Conservation (phyloP, 1,284 basidiomycete genomes). For the Kwoniella shivajii region DNA sequence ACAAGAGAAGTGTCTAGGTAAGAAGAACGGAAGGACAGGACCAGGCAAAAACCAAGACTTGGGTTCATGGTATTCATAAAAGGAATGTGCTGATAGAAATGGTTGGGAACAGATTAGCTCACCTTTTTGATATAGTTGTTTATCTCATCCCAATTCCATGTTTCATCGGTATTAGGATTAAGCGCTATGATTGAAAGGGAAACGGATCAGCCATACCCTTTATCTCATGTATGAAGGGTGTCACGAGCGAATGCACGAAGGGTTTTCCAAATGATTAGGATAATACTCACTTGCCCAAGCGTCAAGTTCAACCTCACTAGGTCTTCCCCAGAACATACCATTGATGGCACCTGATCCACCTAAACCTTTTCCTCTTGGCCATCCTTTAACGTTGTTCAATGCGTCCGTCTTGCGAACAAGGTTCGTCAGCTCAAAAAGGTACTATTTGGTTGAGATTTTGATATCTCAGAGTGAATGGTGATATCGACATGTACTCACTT, state of each 20-base stretch:
- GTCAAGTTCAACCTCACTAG: constrained; percentile 52
- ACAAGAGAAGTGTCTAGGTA: constrained; percentile 15
- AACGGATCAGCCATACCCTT: background rate
- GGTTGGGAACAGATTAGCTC: too few relatives aligned
- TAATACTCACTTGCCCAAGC: constrained; percentile 51
- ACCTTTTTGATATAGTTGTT: constrained; percentile 53
- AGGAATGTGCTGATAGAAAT: too few relatives aligned
- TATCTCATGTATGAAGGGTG: background rate
- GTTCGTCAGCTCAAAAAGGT: too few relatives aligned
- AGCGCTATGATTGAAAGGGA: constrained; percentile 25
- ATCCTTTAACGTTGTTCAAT: too few relatives aligned
- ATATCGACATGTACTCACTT: constrained; percentile 43
- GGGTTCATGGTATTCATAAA: too few relatives aligned
- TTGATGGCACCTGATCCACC: constrained; percentile 71
- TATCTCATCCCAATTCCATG: constrained; percentile 52
- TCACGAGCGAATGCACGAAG: background rate
- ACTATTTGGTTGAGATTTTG: too few relatives aligned
- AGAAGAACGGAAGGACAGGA: background rate
- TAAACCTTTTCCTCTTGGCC: constrained; percentile 69
- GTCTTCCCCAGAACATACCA: constrained; percentile 64
- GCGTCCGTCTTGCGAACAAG: too few relatives aligned
- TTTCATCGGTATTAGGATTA: constrained; percentile 44
- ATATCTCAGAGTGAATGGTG: background rate
- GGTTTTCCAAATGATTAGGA: background rate
- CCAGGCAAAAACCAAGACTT: too few relatives aligned